Evolutionary conservation across 192 early-diverging fungal genomes (phyloP).

Genomic region (Umbelopsis sp.): DNA sequence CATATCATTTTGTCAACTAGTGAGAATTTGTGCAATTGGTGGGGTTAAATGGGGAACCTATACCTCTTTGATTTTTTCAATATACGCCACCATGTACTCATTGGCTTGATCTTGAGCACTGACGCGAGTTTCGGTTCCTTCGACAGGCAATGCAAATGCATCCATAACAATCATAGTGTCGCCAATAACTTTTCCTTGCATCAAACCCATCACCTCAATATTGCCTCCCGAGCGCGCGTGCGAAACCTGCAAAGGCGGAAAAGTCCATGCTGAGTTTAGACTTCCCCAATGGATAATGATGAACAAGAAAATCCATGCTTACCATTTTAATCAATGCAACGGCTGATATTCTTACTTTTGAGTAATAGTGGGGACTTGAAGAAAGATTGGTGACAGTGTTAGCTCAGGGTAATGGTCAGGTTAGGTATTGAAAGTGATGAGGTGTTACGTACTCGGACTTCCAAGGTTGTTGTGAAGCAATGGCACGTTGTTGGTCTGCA

Average conservation of each 20-base stretch:
- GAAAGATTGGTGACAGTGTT: neutral
- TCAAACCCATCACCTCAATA: constrained; percentile 97
- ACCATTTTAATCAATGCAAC: constrained; percentile 99
- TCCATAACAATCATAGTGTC: constrained; percentile 95
- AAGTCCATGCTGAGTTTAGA: neutral
- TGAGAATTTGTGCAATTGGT: too few relatives aligned
- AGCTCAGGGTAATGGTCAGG: neutral
- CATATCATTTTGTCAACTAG: too few relatives aligned
- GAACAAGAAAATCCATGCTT: neutral
- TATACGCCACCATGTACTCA: constrained; percentile 97
- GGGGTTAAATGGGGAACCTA: too few relatives aligned
- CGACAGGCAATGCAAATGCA: constrained; percentile 95
- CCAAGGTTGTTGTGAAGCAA: constrained; percentile 77
- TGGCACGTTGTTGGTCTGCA: constrained; percentile 62
- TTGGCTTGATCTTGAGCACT: constrained; percentile 91
- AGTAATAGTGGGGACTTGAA: constrained; percentile 80
- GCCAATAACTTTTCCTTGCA: constrained; percentile 92
- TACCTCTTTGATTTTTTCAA: constrained; percentile 80
- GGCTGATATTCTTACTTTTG: constrained; percentile 88
- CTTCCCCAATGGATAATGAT: neutral
- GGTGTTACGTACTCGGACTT: constrained; percentile 64
- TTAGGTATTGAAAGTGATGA: neutral
- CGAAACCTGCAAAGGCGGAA: constrained; percentile 64
- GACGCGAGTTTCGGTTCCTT: constrained; percentile 97
- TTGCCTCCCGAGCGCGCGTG: constrained; percentile 96